Evolutionary conservation across 116 monocot species (phyloP).

Genomic region (Iris pallida): DNA sequence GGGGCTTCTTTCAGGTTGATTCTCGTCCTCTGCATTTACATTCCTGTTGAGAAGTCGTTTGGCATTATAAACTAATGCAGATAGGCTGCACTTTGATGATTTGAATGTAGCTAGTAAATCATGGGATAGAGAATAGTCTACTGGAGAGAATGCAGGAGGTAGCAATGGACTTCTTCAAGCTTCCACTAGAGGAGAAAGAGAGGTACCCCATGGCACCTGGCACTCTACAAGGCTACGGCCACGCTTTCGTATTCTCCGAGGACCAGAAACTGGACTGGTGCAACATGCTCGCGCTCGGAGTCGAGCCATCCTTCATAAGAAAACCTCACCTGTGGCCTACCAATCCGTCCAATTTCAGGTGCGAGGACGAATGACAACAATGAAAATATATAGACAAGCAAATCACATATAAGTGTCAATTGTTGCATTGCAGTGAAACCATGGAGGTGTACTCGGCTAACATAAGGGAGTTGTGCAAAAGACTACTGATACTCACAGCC

Average conservation of each 20-base stretch:
- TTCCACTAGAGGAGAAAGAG: constrained; percentile 23
- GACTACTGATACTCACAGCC: constrained; percentile 1
- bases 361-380: not conserved
- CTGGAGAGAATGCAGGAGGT: constrained; percentile 9
- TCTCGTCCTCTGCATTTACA: not conserved
- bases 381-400: not conserved
- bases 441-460: constrained; percentile 4
- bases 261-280: constrained; percentile 22
- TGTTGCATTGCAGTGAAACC: constrained; percentile 3
- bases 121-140: not conserved
- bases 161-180: constrained; percentile 14
- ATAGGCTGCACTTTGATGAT: not conserved
- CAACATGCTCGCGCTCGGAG: constrained; percentile 13
- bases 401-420: not conserved
- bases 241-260: constrained; percentile 17
- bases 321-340: constrained; percentile 13
- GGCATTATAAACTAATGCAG: not conserved
- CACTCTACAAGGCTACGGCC: constrained; percentile 17
- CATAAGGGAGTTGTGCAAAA: constrained; percentile 2
- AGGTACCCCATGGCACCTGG: constrained; percentile 1
- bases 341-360: constrained; percentile 16
- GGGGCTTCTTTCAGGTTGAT: constrained; percentile 43
- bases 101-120: constrained; percentile 11
- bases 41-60: not conserved
- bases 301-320: constrained; percentile 4